Base-by-base conservation (phyloP, 129 eudicot species). In the Centaurea solstitialis region DNA sequence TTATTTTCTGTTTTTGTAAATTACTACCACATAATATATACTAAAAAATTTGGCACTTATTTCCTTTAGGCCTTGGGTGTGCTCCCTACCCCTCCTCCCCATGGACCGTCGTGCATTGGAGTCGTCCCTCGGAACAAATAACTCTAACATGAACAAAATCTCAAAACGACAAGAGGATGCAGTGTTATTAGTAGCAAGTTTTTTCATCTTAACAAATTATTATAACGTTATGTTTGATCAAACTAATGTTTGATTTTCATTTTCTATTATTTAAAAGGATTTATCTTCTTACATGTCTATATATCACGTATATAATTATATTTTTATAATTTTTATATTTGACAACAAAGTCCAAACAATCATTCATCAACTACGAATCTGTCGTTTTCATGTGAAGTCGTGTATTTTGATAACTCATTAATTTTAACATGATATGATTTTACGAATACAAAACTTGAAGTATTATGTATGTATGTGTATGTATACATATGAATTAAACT, bases 61-160 rank as follows among this genome's bases (percentile, higher is more conserved):
- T 26, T 26, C 30, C 30, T 26, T 26, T 26, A 26, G 30, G 30
- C 30, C n/a, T n/a, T n/a, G n/a, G n/a, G n/a, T n/a, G n/a, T n/a
- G n/a, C n/a, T n/a, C n/a, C n/a, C n/a, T 26, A 26, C 30, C 30
- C 30, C 30, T 26, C 30, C 1, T 26, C 30, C 30, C 2, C 30
- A 26, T 1, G 1, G 30, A 26, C 30, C 1, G 30, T 26, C 30
- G 30, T 26, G 30, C 30, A 89, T 79, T 37, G 84, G 28, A 12
- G 81, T 86, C 41, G 88, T 53, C 8, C 87, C 87, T 9, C 83
- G 87, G 62, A 83, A 90, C 2, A 90, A 57, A 68, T 90, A 87
- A 88, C 30, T 84, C 9, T 83, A 13, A 21, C 86, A 85, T 5
- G 88, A 87, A 41, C 84, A 77, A 83, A 84, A 83, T 66, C 70